Evolutionary conservation across 495 filamentous ascomycete species (phyloP), one percentile per base, ranked within the genome.

Genomic region (Neurospora sublineolata): DNA sequence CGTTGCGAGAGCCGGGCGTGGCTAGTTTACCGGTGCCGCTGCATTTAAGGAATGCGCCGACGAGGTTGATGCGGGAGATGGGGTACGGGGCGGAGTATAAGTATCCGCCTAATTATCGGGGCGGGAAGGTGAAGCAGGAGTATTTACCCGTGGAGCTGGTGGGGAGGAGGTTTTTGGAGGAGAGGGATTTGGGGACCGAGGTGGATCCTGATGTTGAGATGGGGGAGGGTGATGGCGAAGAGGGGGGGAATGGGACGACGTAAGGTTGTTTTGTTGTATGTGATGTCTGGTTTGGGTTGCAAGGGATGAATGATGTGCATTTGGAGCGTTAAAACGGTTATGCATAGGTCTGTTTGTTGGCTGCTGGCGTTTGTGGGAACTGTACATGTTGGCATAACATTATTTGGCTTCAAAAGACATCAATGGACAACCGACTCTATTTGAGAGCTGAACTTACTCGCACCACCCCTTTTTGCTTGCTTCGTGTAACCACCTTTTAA

Each of bases 71-170:
- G 95, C 92, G 92, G 75, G 94, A 97, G 77, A 80, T 97, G 67
- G 94, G 93, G 2, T 93, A 93, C 74, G 95, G 95, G 11, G 89
- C 86, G 68, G 93, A 92, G 79, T 99, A 99, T 79, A 99, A 99
- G 77, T 99, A 99, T 80, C 96, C 96, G 76, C 95, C 95, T 1
- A 90, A 93, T 75, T 99, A 92, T 77, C 80, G 84, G 74, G 89
- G 93, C 73, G 95, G 95, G n/a, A 87, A 83, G 76, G 94, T 97
- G 20, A 86, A 84, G 75, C 95, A 99, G 81, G 92, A 95, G 67
- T 99, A 99, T 82, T 79, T 99, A 18, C 95, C 95, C 0, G 89
- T 91, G 70, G 84, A 86, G 72, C 78, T 99, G 36, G 79, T 79
- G 40, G 92, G 87, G 6, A 84, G 90, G 42, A 83, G 74, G 60